phyloP scores from a whole-genome alignment of 441 rosid species.

The Dalechampia spathulata region DNA sequence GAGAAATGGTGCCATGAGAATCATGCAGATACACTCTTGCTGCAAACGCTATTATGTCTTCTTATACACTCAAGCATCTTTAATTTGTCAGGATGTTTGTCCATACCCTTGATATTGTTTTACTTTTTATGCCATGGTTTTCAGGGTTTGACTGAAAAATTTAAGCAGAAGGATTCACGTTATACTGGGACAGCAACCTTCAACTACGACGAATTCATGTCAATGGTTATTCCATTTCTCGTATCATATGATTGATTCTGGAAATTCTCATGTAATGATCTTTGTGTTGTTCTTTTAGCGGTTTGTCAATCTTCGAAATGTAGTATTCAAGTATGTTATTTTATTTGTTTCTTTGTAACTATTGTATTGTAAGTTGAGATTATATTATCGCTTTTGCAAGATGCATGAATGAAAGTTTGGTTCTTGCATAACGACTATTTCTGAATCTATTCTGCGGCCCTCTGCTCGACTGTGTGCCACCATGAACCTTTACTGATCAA shows the following conservation, averaged over 20 bases:
- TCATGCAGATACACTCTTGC: not conserved
- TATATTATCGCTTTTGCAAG: not conserved
- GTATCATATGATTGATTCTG: slow-evolving; percentile 35
- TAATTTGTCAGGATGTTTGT: too few species aligned
- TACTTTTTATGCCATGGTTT: too few species aligned
- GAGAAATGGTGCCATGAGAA: not conserved
- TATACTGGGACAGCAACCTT: slow-evolving; percentile 47
- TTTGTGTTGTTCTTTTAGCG: not conserved
- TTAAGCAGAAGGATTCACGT: slow-evolving; percentile 48
- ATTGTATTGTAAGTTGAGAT: not conserved
- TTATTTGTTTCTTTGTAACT: too few species aligned
- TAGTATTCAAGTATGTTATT: too few species aligned
- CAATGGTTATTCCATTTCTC: slow-evolving; percentile 50
- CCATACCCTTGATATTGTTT: too few species aligned
- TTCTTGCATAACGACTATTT: not conserved
- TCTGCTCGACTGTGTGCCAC: too few species aligned
- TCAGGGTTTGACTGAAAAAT: slow-evolving; percentile 65
- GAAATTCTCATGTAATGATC: not conserved
- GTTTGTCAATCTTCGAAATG: not conserved
- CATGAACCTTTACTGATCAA: too few species aligned
- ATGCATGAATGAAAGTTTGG: not conserved
- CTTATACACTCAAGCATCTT: not conserved
- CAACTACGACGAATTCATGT: slow-evolving; percentile 48
- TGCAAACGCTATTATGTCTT: too few species aligned
- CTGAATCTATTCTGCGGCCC: not conserved